Evolutionary conservation across 768 basidiomycete species (phyloP).

Genomic region (Gloeostereum incarnatum): DNA sequence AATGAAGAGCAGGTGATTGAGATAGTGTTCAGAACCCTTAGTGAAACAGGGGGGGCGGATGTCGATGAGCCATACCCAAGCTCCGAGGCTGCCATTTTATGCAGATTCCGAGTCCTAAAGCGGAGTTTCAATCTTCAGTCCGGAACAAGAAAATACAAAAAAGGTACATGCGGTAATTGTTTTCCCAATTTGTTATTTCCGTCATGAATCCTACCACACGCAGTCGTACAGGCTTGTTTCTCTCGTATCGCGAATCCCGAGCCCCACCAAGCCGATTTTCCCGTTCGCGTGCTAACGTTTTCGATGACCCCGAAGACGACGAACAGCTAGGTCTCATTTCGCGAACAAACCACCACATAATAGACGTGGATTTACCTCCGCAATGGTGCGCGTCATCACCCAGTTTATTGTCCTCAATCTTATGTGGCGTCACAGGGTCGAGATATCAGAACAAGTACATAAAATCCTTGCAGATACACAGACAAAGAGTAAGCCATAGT

Average conservation of each 20-base stretch:
- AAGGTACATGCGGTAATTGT: background rate
- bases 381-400: slow-evolving; percentile 53
- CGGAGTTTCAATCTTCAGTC: no score
- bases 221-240: slow-evolving; percentile 86
- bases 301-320: slow-evolving; percentile 37
- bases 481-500: slow-evolving; percentile 60
- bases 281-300: slow-evolving; percentile 31
- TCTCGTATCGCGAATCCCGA: slow-evolving; percentile 83
- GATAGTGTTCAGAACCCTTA: slow-evolving; percentile 2
- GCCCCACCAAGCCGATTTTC: slow-evolving; percentile 33
- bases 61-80: no score
- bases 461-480: slow-evolving; percentile 60
- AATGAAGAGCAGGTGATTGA: slow-evolving; percentile 9
- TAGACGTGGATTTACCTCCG: slow-evolving; percentile 69
- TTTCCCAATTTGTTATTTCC: slow-evolving; percentile 3
- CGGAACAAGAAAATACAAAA: no score
- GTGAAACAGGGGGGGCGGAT: no score
- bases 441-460: slow-evolving; percentile 85
- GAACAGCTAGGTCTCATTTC: slow-evolving; percentile 62
- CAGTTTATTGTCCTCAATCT: slow-evolving; percentile 12
- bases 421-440: slow-evolving; percentile 56
- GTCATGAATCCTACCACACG: slow-evolving; percentile 45
- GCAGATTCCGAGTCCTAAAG: background rate
- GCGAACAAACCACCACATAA: slow-evolving; percentile 25
- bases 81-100: background rate